A percentile compares a stretch with the other conserved stretches of the same genome.
phyloP scores from a whole-genome alignment of 441 rosid genomes.

The Capsella rubella region DNA sequence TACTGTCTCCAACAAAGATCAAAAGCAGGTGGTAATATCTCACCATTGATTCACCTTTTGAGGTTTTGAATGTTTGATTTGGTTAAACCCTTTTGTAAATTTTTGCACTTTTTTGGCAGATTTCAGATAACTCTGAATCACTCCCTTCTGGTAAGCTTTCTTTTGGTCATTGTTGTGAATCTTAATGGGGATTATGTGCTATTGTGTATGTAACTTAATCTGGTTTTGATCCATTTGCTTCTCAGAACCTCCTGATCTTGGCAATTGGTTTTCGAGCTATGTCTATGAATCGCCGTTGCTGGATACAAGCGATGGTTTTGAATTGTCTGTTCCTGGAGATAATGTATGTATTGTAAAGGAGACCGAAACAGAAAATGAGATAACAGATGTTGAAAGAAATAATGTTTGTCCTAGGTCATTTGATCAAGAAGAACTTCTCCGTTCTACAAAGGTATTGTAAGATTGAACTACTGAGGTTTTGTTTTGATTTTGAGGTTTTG shows the following conservation, averaged over 20 bases:
- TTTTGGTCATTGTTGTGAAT: not conserved
- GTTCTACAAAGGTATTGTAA: conserved; percentile 33
- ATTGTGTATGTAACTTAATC: not conserved
- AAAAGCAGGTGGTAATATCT: conserved; percentile 20
- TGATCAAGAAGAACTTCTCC: conserved; percentile 34
- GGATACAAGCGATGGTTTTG: conserved; percentile 46
- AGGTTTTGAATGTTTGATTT: not conserved
- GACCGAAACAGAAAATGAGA: conserved; percentile 20
- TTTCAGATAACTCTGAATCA: conserved; percentile 31
- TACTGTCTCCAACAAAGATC: conserved; percentile 12
- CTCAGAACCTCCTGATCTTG: conserved; percentile 64
- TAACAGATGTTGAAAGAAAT: not conserved
- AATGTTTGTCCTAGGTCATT: conserved; percentile 9
- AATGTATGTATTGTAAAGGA: conserved; percentile 27
- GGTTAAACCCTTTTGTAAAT: not conserved
- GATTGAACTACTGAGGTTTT: not conserved
- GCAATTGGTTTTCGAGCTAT: conserved; percentile 67
- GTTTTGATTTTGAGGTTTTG: too few relatives aligned
- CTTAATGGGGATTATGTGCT: not conserved
- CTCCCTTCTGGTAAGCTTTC: conserved; percentile 41
- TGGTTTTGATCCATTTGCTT: conserved; percentile 16
- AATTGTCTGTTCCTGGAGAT: conserved; percentile 14
- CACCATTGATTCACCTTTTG: not conserved
- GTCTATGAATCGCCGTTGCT: conserved; percentile 57
- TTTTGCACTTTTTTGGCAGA: conserved; percentile 6